Evolutionary conservation across 352 stramenopile genomes (phyloP), one percentile per base, ranked within the genome.

Genomic region (Pythium angustatum): DNA sequence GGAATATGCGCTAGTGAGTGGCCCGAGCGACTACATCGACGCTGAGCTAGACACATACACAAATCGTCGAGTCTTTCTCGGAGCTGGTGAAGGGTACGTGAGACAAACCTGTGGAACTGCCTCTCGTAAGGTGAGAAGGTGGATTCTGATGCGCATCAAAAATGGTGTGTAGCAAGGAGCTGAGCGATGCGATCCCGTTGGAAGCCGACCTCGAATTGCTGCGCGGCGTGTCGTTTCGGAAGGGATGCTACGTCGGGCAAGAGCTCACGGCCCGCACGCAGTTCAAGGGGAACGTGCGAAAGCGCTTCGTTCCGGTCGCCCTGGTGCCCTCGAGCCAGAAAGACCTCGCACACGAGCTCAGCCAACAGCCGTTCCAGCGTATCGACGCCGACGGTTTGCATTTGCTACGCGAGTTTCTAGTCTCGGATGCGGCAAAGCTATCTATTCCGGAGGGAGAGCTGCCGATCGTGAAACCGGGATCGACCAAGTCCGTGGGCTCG

Each of bases 241-340:
- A 98, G 72, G 95, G 95, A 8, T 98, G 95, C 81, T 98, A 98
- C 68, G 79, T 98, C 17, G 95, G 95, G 2, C 95, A 98, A 76
- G 95, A 98, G 66, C 81, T 98, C 28, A 97, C 90, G 1, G 94
- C 95, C 26, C 79, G 95, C 31, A 98, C 95, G 36, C 92, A 98
- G 58, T 98, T 97, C 69, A 96, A 96, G 65, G 87, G 85, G 41
- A 94, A 87, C 63, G 84, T 96, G 12, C 83, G 87, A 26, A 96
- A 96, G 66, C 81, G 87, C 34, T 77, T 92, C 50, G 69, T 94
- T 30, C 87, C 87, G 2, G 52, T 91, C 19, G 82, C 84, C n/a
- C 56, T 96, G 11, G 66, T 94, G 11, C 80, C 83, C n/a, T 58
- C 76, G 0, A 64, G 71, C 22, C 69, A 85, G 7, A 21, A 73